Percentiles rank a stretch among this genome's conserved stretches.
phyloP scores from a whole-genome alignment of 2,329 filamentous ascomycete species.

The Pseudogymnoascus sp. region DNA sequence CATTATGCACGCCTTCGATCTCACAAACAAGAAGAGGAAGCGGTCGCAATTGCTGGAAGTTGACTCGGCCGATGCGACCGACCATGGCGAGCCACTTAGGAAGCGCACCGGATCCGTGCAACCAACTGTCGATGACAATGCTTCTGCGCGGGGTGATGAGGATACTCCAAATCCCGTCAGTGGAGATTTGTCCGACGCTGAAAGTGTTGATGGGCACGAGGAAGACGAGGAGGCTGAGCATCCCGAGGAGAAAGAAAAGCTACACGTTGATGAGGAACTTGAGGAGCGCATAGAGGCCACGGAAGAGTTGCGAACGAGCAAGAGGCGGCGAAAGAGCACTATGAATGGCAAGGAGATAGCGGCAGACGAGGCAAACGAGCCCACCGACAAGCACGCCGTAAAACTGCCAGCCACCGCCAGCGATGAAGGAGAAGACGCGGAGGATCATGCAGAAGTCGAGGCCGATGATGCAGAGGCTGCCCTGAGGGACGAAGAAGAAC shows the following conservation, averaged over 20 bases:
- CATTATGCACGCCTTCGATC: slow-evolving; percentile 15
- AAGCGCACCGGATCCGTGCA: slow-evolving; percentile 46
- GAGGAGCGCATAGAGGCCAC: slow-evolving; percentile 11
- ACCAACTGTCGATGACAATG: slow-evolving; percentile 33
- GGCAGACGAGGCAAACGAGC: not conserved
- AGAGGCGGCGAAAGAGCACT: not conserved
- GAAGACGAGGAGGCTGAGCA: slow-evolving; percentile 39
- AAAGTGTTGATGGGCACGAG: slow-evolving; percentile 35
- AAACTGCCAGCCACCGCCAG: slow-evolving; percentile 11
- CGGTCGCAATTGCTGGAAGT: slow-evolving; percentile 26
- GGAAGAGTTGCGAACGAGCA: slow-evolving; percentile 7
- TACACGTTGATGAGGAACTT: slow-evolving; percentile 13
- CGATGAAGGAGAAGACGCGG: slow-evolving; percentile 38
- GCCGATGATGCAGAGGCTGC: slow-evolving; percentile 50
- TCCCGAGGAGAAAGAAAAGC: slow-evolving; percentile 31
- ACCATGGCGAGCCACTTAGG: slow-evolving; percentile 30
- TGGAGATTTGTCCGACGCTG: slow-evolving; percentile 26
- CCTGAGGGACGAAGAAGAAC: slow-evolving; percentile 56
- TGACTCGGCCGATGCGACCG: slow-evolving; percentile 27
- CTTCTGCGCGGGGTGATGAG: slow-evolving; percentile 35
- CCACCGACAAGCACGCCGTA: not conserved
- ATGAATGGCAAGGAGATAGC: not conserved
- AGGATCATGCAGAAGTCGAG: slow-evolving; percentile 46
- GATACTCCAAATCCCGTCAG: slow-evolving; percentile 25
- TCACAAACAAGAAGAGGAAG: slow-evolving; percentile 31